Evolutionary conservation across 2,329 filamentous ascomycete genomes (phyloP), one percentile per base, ranked within the genome.

Genomic region (Cladosporium oxysporum): DNA sequence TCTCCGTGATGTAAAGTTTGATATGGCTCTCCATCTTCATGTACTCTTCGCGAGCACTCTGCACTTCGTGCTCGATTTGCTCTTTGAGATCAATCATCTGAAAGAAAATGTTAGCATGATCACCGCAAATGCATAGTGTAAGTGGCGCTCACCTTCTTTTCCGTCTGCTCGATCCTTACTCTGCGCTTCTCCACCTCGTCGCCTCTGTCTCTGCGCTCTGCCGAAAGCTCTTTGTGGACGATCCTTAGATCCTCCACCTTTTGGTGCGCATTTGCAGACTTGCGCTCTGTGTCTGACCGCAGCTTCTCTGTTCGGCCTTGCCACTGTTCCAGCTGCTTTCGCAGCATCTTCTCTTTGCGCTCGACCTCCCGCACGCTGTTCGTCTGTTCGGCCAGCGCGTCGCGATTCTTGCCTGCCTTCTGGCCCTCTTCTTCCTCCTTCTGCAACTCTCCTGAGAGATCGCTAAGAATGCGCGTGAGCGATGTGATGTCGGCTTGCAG

Each of bases 81-180:
- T 98, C 95, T 76, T 97, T 98, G 71, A 99, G 85, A 79, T 99
- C 95, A 58, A 91, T 88, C 94, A 98, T 99, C 93, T 97, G 70
- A 23, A 66, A 31, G 49, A 14, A 18, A 8, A 52, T 2, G 68
- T 76, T 66, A 75, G 72, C 69, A 67, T 16, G n/a, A 55, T 49
- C 28, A 31, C 50, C 18, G 18, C 29, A 21, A 18, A 10, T 33
- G 18, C n/a, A 10, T n/a, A 12, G 7, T 33, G 11, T 8, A 14
- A 37, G 10, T 2, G 66, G 35, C 31, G 75, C 83, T 72, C 83
- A 93, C 93, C 91, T 98, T 98, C 83, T 98, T 98, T 85, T 98
- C 94, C 10, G 92, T 97, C 82, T 97, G 93, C 80, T 99, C 95
- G 69, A 99, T 98, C 67, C 93, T 85, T n/a, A 97, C 92, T 71